Percentiles rank a stretch among this genome's conserved stretches.
Evolutionary conservation across 2,329 filamentous ascomycete species (phyloP).

Genomic region (Ceratocystis papillata): DNA sequence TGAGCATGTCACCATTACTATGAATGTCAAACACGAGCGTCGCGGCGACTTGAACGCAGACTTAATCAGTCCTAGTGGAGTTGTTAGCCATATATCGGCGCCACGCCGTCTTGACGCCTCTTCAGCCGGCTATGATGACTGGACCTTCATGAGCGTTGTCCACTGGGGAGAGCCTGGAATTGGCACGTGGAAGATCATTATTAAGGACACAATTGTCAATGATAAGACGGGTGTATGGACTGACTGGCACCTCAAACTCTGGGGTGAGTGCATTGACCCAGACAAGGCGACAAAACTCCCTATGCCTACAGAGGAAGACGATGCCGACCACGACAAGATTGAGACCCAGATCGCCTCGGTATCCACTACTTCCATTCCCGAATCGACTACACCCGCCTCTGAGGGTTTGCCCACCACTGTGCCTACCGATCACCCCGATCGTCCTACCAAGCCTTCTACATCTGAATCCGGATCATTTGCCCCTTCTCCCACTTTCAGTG

Average conservation of each 20-base stretch:
- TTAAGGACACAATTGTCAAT: constrained; percentile 76
- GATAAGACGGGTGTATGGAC: constrained; percentile 64
- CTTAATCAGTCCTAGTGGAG: constrained; percentile 67
- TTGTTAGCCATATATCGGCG: constrained; percentile 74
- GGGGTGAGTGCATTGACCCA: constrained; percentile 77
- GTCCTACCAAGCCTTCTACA: constrained; percentile 42
- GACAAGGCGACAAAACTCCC: constrained; percentile 63
- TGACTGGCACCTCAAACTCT: constrained; percentile 90
- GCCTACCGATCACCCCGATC: constrained; percentile 54
- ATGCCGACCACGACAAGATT: constrained; percentile 65
- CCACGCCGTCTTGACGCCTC: constrained; percentile 59
- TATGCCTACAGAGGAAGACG: constrained; percentile 71
- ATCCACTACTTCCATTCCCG: constrained; percentile 36
- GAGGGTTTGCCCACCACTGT: constrained; percentile 32
- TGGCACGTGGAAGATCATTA: constrained; percentile 81
- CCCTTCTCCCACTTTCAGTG: constrained; percentile 43
- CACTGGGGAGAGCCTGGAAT: constrained; percentile 89
- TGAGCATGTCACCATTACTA: constrained; percentile 93
- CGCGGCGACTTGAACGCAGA: constrained; percentile 91
- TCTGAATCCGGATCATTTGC: constrained; percentile 30
- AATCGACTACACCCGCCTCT: constrained; percentile 50
- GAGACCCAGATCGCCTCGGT: constrained; percentile 45
- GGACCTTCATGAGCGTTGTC: constrained; percentile 98
- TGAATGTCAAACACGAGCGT: constrained; percentile 83
- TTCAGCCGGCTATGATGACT: constrained; percentile 68